Evolutionary conservation across 164 flowering plant genomes (phyloP), one percentile per base, ranked within the genome.

Genomic region (Hamamelis virginiana): DNA sequence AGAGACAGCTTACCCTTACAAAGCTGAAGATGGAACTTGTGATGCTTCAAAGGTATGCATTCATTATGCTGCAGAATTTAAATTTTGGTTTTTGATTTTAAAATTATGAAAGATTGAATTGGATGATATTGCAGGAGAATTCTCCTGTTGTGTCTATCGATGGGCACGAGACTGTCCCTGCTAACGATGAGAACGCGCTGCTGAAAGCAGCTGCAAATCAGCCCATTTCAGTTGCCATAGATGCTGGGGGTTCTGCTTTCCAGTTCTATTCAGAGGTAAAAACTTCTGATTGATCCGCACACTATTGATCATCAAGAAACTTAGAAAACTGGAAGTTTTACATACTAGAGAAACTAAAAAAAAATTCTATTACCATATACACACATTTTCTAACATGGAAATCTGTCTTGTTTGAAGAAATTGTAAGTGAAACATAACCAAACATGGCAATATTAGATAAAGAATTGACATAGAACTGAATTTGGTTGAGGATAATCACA

Each of bases 251-350:
- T 52, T 64, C 56, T 19, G 92, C 78, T 65, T 85, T 91, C 78
- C 94, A 89, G 66, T 89, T 93, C 79, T 93, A 93, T 74, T 82
- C 89, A 0, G 90, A 87, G 92, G 96, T 89, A 80, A 56, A 27
- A n/a, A 18, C 12, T 15, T 26, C 18, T 28, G 23, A 45, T 43
- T 18, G 4, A 45, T 19, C 50, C 12, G 25, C 48, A 55, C 60
- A 21, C 15, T 50, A n/a, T 6, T 33, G 41, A 2, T 33, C 41
- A 33, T 33, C 41, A 33, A 33, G 41, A 33, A 33, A 33, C 6
- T 33, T 33, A 33, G 41, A 33, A 33, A 33, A 33, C 6, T 33
- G 4, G 41, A 6, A 33, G 41, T 33, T 33, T 33, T 6, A 33
- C 6, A 33, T 33, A 6, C 41, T 33, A 33, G 6, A n/a, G n/a